phyloP scores from a whole-genome alignment of 2,329 filamentous ascomycete genomes.

The Polychaeton citri region DNA sequence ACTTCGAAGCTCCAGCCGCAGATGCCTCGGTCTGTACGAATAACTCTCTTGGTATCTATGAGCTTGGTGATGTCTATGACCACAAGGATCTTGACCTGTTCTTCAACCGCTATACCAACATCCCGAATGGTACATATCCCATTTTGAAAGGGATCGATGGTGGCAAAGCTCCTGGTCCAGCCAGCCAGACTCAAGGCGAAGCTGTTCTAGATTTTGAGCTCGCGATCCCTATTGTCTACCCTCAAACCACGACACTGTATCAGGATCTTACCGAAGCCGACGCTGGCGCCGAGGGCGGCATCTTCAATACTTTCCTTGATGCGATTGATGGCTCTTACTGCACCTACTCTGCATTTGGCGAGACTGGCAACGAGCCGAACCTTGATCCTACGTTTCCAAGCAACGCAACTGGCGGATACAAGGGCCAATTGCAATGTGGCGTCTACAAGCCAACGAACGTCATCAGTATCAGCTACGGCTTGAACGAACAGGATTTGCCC shows the following conservation, averaged over 20 bases:
- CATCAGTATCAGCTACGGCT: constrained; percentile 47
- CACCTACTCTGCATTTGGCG: constrained; percentile 23
- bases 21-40: constrained; percentile 7
- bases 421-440: constrained; percentile 32
- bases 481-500: constrained; percentile 41
- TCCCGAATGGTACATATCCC: constrained; percentile 15
- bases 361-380: constrained; percentile 32
- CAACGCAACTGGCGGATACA: constrained; percentile 29
- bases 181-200: constrained; percentile 24
- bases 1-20: constrained; percentile 8
- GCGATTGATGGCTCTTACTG: constrained; percentile 43
- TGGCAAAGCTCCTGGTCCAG: constrained; percentile 9
- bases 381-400: constrained; percentile 38
- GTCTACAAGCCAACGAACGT: constrained; percentile 43
- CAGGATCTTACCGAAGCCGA: constrained; percentile 23
- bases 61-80: constrained; percentile 31
- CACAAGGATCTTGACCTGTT: constrained; percentile 34
- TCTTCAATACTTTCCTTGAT: constrained; percentile 37
- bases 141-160: constrained; percentile 12
- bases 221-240: constrained; percentile 39
- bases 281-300: constrained; percentile 16
- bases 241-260: constrained; percentile 36
- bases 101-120: constrained; percentile 19
- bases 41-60: constrained; percentile 28
- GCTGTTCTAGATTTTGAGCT: constrained; percentile 37